A percentile compares a stretch with the other conserved stretches of the same genome.
These are phyloP conservation scores for Aureobasidium lini DNA, from an alignment of 2,329 filamentous ascomycete species.

Conservation along the genomic window DNA sequence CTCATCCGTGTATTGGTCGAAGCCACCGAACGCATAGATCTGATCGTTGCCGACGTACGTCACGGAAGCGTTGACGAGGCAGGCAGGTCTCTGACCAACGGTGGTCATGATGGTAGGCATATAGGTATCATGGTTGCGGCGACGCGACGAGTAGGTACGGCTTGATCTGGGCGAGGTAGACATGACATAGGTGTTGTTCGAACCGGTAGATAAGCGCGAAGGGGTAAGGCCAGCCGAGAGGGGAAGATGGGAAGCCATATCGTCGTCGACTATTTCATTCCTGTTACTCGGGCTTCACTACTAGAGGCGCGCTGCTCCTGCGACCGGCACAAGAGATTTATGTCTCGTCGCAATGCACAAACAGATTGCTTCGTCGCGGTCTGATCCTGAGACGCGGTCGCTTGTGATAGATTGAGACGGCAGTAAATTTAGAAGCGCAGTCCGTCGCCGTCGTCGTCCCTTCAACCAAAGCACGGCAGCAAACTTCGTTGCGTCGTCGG, in stretches of 20 bases:
- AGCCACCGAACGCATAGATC: slow-evolving; percentile 96
- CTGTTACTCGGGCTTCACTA: background rate
- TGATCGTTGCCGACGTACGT: slow-evolving; percentile 98
- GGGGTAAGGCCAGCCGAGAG: slow-evolving; percentile 5
- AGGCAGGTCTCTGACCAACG: slow-evolving; percentile 66
- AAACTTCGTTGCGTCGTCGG: background rate
- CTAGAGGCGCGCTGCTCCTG: background rate
- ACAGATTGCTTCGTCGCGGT: too few relatives aligned
- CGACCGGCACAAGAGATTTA: background rate
- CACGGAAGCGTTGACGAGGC: slow-evolving; percentile 93
- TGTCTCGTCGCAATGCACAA: background rate
- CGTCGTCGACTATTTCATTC: background rate
- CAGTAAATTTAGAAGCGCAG: background rate
- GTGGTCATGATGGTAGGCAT: slow-evolving; percentile 68
- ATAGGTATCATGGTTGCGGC: slow-evolving; percentile 62
- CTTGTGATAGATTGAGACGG: background rate
- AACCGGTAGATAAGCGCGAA: slow-evolving; percentile 20
- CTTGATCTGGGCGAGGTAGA: slow-evolving; percentile 71
- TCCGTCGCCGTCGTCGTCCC: background rate
- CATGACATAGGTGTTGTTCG: slow-evolving; percentile 81
- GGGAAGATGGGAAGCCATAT: slow-evolving; percentile 17
- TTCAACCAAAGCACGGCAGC: background rate
- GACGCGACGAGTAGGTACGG: slow-evolving; percentile 34
- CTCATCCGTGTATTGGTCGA: slow-evolving; percentile 98
- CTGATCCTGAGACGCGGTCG: background rate